Percentiles rank a stretch among this genome's conserved stretches.
phyloP scores from a whole-genome alignment of 331 rosid species.

The Pyracantha coccinea region DNA sequence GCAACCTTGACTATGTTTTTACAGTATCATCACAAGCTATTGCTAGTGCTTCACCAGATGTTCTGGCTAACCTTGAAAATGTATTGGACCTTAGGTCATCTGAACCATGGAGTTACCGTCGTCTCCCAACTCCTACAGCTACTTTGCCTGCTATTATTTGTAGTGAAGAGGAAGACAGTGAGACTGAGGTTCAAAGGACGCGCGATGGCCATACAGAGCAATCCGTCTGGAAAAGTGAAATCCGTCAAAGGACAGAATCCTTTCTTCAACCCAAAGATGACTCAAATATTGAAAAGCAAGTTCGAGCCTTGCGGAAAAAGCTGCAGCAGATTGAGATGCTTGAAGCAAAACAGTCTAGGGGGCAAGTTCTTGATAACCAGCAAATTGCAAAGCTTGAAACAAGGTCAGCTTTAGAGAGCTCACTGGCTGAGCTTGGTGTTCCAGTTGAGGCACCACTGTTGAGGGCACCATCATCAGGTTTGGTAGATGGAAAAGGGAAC shows the following conservation, averaged over 20 bases:
- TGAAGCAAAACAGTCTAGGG: slow-evolving; percentile 68
- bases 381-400: slow-evolving; percentile 83
- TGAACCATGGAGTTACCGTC: slow-evolving; percentile 85
- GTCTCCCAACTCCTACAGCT: slow-evolving; percentile 89
- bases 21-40: slow-evolving; percentile 63
- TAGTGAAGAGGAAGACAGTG: slow-evolving; percentile 84
- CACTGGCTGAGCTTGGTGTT: slow-evolving; percentile 70
- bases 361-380: slow-evolving; percentile 72
- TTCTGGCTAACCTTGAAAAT: slow-evolving; percentile 70
- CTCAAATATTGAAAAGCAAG: slow-evolving; percentile 37
- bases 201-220: slow-evolving; percentile 37
- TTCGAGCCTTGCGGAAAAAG: slow-evolving; percentile 79
- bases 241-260: slow-evolving; percentile 40
- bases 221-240: slow-evolving; percentile 28
- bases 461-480: slow-evolving; percentile 34
- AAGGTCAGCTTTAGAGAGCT: slow-evolving; percentile 46
- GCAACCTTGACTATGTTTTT: slow-evolving; percentile 79
- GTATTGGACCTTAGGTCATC: slow-evolving; percentile 70
- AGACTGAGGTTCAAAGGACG: slow-evolving; percentile 47
- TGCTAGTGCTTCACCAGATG: slow-evolving; percentile 57
- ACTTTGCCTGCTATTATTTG: slow-evolving; percentile 71
- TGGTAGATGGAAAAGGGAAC: slow-evolving; percentile 59
- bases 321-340: slow-evolving; percentile 97
- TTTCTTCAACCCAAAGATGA: slow-evolving; percentile 63
- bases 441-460: slow-evolving; percentile 34